Evolutionary conservation across 208 protist genomes (phyloP).

Genomic region (Wallacemonas collosoma): DNA sequence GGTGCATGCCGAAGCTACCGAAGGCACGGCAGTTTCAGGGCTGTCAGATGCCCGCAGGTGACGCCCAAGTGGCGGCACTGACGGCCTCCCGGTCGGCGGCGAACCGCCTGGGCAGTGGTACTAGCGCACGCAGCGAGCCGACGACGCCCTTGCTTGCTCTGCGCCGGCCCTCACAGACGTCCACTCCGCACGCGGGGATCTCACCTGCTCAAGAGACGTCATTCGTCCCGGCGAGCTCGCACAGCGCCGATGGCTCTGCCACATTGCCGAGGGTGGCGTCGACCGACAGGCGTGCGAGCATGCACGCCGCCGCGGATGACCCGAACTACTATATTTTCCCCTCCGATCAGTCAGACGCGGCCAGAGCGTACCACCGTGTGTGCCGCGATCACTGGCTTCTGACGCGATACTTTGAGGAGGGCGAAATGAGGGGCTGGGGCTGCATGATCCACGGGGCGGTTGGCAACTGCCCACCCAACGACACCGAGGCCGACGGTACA

Average conservation of each 20-base stretch:
- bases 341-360: constrained; percentile 14
- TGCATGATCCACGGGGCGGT: constrained; percentile 33
- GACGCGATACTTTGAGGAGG: constrained; percentile 31
- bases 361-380: constrained; percentile 9
- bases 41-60: not conserved
- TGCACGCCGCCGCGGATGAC: constrained; percentile 13
- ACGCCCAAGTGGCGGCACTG: no score
- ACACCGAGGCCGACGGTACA: not conserved
- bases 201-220: not conserved
- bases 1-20: constrained; percentile 58
- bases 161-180: not conserved
- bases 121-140: constrained; percentile 8
- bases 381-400: constrained; percentile 23
- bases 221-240: not conserved
- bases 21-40: not conserved
- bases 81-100: constrained; percentile 9
- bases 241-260: not conserved
- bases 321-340: constrained; percentile 18
- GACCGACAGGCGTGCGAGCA: not conserved
- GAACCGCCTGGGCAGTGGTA: constrained; percentile 11
- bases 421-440: constrained; percentile 41
- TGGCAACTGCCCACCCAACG: constrained; percentile 16
- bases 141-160: not conserved
- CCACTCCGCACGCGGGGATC: not conserved
- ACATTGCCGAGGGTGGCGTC: not conserved